These are phyloP conservation scores for Mollisiaceae sp. DNA, from an alignment of 2,329 filamentous ascomycete species.

Conservation along the genomic window DNA sequence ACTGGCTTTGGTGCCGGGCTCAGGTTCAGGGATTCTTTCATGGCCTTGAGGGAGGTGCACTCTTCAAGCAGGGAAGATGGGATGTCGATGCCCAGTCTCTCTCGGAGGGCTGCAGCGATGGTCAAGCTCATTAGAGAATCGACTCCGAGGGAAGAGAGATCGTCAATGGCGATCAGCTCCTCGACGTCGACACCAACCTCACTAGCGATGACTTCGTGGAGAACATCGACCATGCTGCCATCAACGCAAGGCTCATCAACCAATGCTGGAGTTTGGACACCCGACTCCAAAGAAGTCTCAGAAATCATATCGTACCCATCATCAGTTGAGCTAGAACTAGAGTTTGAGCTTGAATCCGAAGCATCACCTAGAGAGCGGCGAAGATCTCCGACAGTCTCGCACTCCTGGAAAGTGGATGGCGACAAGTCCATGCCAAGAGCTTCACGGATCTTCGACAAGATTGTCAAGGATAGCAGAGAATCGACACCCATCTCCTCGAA, in stretches of 20 bases:
- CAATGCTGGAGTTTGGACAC: not conserved
- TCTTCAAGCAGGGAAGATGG: not conserved
- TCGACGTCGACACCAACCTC: slow-evolving; percentile 1
- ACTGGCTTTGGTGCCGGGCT: not conserved
- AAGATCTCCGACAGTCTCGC: slow-evolving; percentile 6
- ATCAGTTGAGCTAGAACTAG: slow-evolving; percentile 1
- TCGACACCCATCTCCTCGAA: slow-evolving; percentile 63
- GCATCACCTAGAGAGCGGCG: not conserved
- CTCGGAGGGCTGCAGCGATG: not conserved
- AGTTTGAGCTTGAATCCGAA: slow-evolving; percentile 2
- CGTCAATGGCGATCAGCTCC: not conserved
- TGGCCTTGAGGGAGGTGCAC: slow-evolving; percentile 2
- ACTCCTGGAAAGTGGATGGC: not conserved
- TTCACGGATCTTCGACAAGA: slow-evolving; percentile 58
- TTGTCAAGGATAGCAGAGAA: slow-evolving; percentile 61
- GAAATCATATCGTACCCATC: not conserved
- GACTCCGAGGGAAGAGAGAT: not conserved
- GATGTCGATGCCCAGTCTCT: slow-evolving; percentile 1
- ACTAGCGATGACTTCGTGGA: slow-evolving; percentile 1
- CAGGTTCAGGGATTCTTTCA: slow-evolving; percentile 1
- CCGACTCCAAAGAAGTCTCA: not conserved
- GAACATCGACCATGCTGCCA: not conserved
- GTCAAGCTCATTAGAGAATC: not conserved
- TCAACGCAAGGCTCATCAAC: not conserved
- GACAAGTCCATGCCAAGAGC: slow-evolving; percentile 53